Evolutionary conservation across 495 filamentous ascomycete genomes (phyloP).

Genomic region (Rhypophila decipiens): DNA sequence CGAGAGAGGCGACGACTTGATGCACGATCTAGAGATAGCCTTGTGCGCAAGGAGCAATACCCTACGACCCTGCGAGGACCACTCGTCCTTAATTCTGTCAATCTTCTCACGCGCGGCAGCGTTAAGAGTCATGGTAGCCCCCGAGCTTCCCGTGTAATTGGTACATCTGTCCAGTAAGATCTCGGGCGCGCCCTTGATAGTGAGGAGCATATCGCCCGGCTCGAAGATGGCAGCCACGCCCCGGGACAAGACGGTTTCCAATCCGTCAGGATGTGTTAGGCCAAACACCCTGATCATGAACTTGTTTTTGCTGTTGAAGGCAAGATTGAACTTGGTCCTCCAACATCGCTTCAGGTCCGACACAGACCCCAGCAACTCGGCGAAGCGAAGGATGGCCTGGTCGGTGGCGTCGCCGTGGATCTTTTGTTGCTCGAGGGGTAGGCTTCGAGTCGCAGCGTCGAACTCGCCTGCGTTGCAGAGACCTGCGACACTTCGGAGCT

Average conservation of each 20-base stretch:
- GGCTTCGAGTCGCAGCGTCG: slow-evolving; percentile 10
- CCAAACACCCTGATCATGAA: slow-evolving; percentile 49
- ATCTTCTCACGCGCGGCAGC: slow-evolving; percentile 4
- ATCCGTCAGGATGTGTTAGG: slow-evolving; percentile 15
- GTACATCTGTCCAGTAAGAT: slow-evolving; percentile 17
- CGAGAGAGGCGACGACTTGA: slow-evolving; percentile 4
- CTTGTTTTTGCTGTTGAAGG: slow-evolving; percentile 58
- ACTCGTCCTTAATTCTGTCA: slow-evolving; percentile 30
- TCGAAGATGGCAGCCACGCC: neutral
- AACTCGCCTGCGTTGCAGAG: slow-evolving; percentile 17
- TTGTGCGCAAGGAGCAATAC: slow-evolving; percentile 46
- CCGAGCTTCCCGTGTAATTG: slow-evolving; percentile 23
- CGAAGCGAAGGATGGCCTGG: slow-evolving; percentile 26
- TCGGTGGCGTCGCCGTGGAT: slow-evolving; percentile 18
- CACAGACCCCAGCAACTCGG: slow-evolving; percentile 19
- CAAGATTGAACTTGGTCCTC: slow-evolving; percentile 52
- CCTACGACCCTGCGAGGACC: slow-evolving; percentile 51
- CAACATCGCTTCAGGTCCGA: too few species aligned
- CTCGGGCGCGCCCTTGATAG: slow-evolving; percentile 54
- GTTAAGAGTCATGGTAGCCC: slow-evolving; percentile 25
- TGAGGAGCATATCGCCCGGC: slow-evolving; percentile 26
- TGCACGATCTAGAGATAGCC: too few species aligned
- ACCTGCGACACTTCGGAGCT: too few species aligned
- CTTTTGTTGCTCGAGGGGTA: slow-evolving; percentile 12
- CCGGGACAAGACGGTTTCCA: too few species aligned